A percentile compares a stretch with the other conserved stretches of the same genome.
These are phyloP conservation scores for Lepidium sativum DNA, from an alignment of 345 rosid genomes.

Conservation along the genomic window DNA sequence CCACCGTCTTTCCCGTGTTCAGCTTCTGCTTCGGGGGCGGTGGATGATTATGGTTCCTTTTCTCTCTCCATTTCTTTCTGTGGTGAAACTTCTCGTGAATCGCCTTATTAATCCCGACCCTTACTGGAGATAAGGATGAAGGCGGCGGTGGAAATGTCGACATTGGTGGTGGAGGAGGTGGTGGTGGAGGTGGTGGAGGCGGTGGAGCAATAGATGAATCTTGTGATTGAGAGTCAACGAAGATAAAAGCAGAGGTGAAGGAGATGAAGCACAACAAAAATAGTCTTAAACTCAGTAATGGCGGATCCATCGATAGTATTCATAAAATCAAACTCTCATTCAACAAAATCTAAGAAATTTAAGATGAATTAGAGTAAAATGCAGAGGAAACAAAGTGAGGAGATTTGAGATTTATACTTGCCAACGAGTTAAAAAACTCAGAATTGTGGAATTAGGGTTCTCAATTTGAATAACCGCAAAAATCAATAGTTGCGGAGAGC, in stretches of 20 bases:
- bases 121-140: neutral
- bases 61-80: conserved; percentile 1
- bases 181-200: too few species aligned
- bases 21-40: conserved; percentile 26
- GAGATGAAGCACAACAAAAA: conserved; percentile 24
- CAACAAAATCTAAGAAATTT: neutral
- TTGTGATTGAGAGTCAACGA: conserved; percentile 30
- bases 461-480: neutral
- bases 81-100: conserved; percentile 4
- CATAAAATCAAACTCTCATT: too few species aligned
- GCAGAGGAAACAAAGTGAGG: neutral
- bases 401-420: neutral
- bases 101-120: neutral
- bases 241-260: conserved; percentile 21
- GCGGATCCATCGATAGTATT: neutral
- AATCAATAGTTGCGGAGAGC: too few species aligned
- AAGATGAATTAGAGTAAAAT: too few species aligned
- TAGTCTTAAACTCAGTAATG: conserved; percentile 1
- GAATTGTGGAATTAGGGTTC: neutral
- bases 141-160: neutral
- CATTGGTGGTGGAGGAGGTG: too few species aligned
- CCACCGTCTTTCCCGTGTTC: conserved; percentile 66
- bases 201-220: conserved; percentile 2
- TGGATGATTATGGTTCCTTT: neutral
- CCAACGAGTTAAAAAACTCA: neutral